Evolutionary conservation across 257 asterid species (phyloP), one percentile per base, ranked within the genome.

Genomic region (Solanum habrochaites): DNA sequence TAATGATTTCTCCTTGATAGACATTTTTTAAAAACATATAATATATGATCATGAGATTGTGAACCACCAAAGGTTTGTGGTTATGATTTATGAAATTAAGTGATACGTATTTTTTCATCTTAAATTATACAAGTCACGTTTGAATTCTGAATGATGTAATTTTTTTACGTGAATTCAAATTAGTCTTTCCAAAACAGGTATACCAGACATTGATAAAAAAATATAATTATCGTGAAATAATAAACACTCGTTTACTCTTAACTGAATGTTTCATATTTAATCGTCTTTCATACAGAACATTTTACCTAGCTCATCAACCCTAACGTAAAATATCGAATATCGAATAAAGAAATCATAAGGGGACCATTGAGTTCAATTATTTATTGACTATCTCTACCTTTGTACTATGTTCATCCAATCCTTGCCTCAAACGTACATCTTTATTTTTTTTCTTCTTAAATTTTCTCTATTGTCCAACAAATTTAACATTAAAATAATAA

Each of bases 321-420:
- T 10, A 72, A 72, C 0, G 27, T 10, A 5, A 18, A 3, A 35
- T 35, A 18, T 0, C 18, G 5, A 5, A 2, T 6, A 37, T 13
- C 0, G 2, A n/a, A 20, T 37, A 18, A 35, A 32, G 13, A 35
- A 72, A 73, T 73, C 81, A 20, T 27, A 70, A 86, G 91, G 94
- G 97, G 94, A 89, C 96, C 97, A 90, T 88, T 72, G 29, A 87
- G 89, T 91, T 85, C 37, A 29, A 86, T 75, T 87, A 91, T 91
- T 91, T 86, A 89, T 90, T 89, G 93, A 89, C 94, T 86, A 85
- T 77, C 89, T 90, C 93, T 3, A 40, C 82, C 90, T 85, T 86
- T 77, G 72, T 74, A 85, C 85, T 85, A 89, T 87, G 94, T 91
- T 92, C 97, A 94, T 93, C 89, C 91, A 90, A 91, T 90, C 89